Evolutionary conservation across 371 early-diverging fungal species (phyloP), one percentile per base, ranked within the genome.

Genomic region (Apophysomyces variabilis): DNA sequence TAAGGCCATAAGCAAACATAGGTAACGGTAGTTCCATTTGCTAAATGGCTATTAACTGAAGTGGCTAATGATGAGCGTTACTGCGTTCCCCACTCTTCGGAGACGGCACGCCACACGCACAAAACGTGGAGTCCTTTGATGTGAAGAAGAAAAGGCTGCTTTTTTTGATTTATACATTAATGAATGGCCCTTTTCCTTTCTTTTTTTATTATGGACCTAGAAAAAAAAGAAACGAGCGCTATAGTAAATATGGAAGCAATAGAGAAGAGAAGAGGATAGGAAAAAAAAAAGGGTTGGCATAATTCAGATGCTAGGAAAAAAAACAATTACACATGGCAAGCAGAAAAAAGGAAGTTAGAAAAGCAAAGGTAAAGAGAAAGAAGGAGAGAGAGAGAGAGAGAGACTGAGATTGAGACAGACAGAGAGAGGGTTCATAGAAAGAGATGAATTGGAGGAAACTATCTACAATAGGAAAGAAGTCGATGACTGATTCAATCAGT

Each of bases 341-440:
- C 41, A 64, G 56, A 32, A 63, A 35, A 63, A 54, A 62, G 50
- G 36, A 21, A 62, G 57, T 57, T 12, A 57, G 12, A 64, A 57
- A 64, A 26, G 47, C 11, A 62, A 61, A 61, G 45, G 1, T 26
- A 7, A 62, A n/a, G 35, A 21, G 13, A 18, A 6, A 45, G 41
- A 44, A 62, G 36, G 32, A 18, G 62, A 62, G 38, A 62, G 37
- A 32, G 7, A 36, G 50, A 47, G 16, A 39, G 62, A 54, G 32
- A 26, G 32, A 26, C 32, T 26, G 32, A 3, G 32, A 26, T 26
- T 26, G 32, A 26, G 32, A 26, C 32, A 26, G 32, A 26, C 32
- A 26, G 32, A 18, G 18, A 61, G 38, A 41, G 35, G 36, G 45
- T 16, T 14, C 50, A 60, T 38, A 60, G 26, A 44, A 59, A 60